A percentile compares a stretch with the other conserved stretches of the same genome.
Conservation (phyloP, 345 rosid genomes). For the Citrus australasica region DNA sequence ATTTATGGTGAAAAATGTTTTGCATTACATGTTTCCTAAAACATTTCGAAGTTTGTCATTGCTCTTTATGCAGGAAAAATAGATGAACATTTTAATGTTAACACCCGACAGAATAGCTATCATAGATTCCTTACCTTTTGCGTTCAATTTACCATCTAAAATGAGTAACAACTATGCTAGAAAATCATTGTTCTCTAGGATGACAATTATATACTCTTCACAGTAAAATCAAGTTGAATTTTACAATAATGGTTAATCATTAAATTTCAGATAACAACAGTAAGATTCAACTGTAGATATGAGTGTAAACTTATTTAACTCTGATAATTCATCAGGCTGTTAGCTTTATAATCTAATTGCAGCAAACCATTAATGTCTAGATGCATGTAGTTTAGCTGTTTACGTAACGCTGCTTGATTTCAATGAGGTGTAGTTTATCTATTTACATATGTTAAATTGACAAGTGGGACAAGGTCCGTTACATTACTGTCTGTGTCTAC, state of each 20-base stretch:
- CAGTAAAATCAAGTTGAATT: background rate
- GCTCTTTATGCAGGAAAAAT: background rate
- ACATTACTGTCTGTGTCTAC: background rate
- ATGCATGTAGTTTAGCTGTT: background rate
- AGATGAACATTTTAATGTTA: background rate
- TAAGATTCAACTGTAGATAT: background rate
- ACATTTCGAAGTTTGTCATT: background rate
- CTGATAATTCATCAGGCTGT: background rate
- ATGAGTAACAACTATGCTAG: background rate
- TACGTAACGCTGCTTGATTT: background rate
- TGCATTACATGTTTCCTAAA: background rate
- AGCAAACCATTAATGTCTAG: background rate
- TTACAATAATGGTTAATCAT: background rate
- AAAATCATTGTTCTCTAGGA: background rate
- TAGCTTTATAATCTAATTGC: background rate
- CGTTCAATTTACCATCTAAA: background rate
- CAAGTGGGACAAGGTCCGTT: background rate
- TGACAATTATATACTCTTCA: background rate
- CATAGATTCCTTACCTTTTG: background rate
- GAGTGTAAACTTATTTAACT: background rate
- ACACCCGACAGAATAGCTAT: background rate
- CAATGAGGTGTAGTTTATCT: background rate
- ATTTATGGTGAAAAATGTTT: background rate
- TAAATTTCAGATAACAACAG: background rate
- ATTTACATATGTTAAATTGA: background rate